These are phyloP conservation scores for Globisporangium polare DNA, from an alignment of 352 stramenopile genomes.

Conservation along the genomic window DNA sequence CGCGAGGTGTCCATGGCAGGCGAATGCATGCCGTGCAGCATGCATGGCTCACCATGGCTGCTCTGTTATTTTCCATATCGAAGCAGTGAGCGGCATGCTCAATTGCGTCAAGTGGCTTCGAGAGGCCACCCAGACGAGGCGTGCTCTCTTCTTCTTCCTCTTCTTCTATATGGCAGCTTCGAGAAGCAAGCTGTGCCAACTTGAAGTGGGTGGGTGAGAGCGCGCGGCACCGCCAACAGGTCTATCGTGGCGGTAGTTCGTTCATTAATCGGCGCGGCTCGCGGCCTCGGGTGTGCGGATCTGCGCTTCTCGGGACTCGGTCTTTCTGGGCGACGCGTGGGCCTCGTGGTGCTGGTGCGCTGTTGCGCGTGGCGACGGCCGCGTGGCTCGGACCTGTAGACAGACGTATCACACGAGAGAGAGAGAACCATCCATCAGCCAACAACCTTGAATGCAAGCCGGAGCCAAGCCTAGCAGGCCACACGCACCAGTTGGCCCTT, in stretches of 20 bases:
- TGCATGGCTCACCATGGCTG: neutral
- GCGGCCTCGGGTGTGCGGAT: constrained; percentile 12
- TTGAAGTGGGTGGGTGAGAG: neutral
- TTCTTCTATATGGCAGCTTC: neutral
- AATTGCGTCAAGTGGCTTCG: neutral
- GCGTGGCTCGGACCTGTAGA: constrained; percentile 13
- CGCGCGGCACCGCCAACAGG: neutral
- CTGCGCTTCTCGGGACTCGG: constrained; percentile 15
- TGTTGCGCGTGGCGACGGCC: constrained; percentile 16
- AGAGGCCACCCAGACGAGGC: neutral
- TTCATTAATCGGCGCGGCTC: neutral
- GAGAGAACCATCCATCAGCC: too few species aligned
- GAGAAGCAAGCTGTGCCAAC: neutral
- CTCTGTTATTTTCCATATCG: neutral
- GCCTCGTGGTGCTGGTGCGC: constrained; percentile 3
- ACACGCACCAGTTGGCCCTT: constrained; percentile 20
- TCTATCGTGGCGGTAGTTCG: neutral
- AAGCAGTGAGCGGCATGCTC: neutral
- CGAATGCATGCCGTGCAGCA: neutral
- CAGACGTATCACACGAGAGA: neutral
- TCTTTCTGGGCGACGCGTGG: constrained; percentile 8
- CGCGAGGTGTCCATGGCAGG: neutral
- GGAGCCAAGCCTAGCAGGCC: neutral
- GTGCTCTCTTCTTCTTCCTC: too few species aligned
- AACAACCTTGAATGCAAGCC: neutral